phyloP scores from a whole-genome alignment of 2,329 filamentous ascomycete genomes.

The Hysterium pulicare region DNA sequence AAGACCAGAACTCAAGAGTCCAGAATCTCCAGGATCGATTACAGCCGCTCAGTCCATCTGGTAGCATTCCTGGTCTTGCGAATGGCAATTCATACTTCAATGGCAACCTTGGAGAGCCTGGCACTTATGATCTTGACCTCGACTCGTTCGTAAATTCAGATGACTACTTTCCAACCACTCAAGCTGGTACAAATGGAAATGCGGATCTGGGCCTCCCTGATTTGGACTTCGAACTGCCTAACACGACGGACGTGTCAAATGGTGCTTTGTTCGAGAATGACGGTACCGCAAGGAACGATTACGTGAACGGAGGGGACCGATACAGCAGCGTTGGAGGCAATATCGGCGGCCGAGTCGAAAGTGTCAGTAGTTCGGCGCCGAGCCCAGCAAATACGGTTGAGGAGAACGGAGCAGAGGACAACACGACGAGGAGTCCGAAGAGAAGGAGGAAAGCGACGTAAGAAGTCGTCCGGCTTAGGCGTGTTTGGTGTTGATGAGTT shows the following conservation, averaged over 20 bases:
- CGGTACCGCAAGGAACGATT: neutral
- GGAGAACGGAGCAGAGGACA: slow-evolving; percentile 32
- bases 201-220: slow-evolving; percentile 1
- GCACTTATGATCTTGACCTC: slow-evolving; percentile 49
- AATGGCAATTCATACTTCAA: slow-evolving; percentile 33
- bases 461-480: neutral
- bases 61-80: slow-evolving; percentile 67
- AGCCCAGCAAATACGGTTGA: slow-evolving; percentile 37
- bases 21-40: slow-evolving; percentile 71
- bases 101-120: slow-evolving; percentile 33
- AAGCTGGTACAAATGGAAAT: neutral
- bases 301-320: neutral
- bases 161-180: slow-evolving; percentile 48
- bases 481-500: too few relatives aligned
- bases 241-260: neutral
- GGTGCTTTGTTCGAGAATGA: neutral
- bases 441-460: slow-evolving; percentile 20
- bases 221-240: slow-evolving; percentile 1
- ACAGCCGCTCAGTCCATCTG: slow-evolving; percentile 75
- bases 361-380: slow-evolving; percentile 38
- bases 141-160: slow-evolving; percentile 56
- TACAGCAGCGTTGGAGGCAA: neutral
- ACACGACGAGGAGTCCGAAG: slow-evolving; percentile 23
- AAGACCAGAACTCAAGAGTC: slow-evolving; percentile 73
- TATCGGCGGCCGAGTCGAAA: slow-evolving; percentile 36